Conservation (phyloP, 139 green algal species). For the Deuterostichococcus epilithicus region DNA sequence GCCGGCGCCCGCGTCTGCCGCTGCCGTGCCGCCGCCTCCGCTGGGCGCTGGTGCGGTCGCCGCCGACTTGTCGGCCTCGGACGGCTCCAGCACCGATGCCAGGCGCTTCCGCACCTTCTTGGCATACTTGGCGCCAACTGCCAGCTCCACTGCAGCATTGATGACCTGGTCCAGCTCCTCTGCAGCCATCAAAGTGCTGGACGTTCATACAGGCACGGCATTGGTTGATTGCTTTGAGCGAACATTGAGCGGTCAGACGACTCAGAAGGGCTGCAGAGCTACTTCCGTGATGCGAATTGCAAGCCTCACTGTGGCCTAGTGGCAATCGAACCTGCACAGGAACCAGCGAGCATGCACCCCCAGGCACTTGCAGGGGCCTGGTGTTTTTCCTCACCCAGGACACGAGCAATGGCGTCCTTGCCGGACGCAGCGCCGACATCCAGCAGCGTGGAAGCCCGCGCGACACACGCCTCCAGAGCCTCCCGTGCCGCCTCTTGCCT, state of each 20-base stretch:
- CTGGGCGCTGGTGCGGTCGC: neutral
- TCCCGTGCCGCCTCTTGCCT: slow-evolving; percentile 20
- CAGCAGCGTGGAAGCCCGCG: slow-evolving; percentile 25
- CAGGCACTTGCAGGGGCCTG: no score
- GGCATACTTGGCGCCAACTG: slow-evolving; percentile 54
- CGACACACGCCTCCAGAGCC: slow-evolving; percentile 28
- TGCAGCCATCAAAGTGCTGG: neutral
- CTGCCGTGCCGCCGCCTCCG: no score
- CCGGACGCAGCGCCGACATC: slow-evolving; percentile 12
- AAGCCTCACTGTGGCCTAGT: no score
- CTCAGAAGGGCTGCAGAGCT: no score
- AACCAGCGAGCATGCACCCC: neutral
- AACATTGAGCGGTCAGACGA: no score
- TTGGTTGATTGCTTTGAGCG: neutral
- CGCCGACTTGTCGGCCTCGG: slow-evolving; percentile 4
- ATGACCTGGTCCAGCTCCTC: slow-evolving; percentile 40
- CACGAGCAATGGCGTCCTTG: neutral
- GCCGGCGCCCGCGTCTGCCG: neutral
- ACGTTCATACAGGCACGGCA: neutral
- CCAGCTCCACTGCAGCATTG: slow-evolving; percentile 10
- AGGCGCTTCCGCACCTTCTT: slow-evolving; percentile 55
- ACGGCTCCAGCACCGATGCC: slow-evolving; percentile 29
- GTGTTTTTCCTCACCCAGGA: neutral
- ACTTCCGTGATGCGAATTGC: no score
- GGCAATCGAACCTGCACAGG: no score